Base-by-base conservation (phyloP, 2,329 filamentous ascomycete genomes). In the Knufia petricola region DNA sequence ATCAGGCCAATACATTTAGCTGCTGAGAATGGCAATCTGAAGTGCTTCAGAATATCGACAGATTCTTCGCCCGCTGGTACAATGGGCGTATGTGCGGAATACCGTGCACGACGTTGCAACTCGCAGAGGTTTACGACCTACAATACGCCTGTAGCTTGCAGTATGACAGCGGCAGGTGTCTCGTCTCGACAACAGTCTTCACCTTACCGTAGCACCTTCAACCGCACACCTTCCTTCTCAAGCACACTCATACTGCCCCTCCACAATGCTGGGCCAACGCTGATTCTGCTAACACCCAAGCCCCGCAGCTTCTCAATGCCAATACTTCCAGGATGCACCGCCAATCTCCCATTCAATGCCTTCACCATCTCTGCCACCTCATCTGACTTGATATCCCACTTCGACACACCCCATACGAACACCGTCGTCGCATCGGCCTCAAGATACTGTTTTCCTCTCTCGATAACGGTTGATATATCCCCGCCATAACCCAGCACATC, bases 371-470 rank as follows among this genome's bases (percentile, higher is more conserved):
- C 61, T 58, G 65, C 59, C 2, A 78, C 68, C 60, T 78, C 76
- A 0, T 64, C 67, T 10, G 60, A 65, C 10, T 64, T 64, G 10
- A 77, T 63, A 34, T 75, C 62, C 17, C 68, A 59, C 30, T 62
- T 62, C 0, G 64, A 56, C 1, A 69, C 75, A 12, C 78, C 78
- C 77, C 76, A 82, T 45, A 79, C 76, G 63, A 81, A 82, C 0
- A 78, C 69, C 0, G 74, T 79, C 10, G 70, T 74, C 0, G 78
- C 79, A 0, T 78, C 79, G 2, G 76, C 76, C 0, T 66, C 70
- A 2, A 82, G 63, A 58, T 75, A 82, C n/a, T 70, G 72, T 50
- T 70, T 73, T 0, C 77, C 79, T 0, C 79, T 66, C 41, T 63
- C 59, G 39, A 81, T 66, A 1, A 72, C 76, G 41, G 79, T 73